phyloP scores from a whole-genome alignment of 164 flowering plant species.

The Macadamia tetraphylla region DNA sequence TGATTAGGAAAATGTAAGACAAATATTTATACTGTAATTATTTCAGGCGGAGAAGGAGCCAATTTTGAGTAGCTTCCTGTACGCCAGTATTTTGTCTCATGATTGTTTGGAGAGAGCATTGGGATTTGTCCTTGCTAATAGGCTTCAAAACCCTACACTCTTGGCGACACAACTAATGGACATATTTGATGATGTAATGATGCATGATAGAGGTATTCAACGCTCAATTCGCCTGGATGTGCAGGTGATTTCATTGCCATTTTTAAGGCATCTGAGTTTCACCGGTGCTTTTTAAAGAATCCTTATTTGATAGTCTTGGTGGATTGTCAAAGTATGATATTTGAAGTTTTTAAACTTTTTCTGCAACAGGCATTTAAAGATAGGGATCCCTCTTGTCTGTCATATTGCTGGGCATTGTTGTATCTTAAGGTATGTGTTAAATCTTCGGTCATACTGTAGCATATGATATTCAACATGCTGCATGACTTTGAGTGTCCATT shows the following conservation, averaged over 20 bases:
- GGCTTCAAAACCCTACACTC: constrained; percentile 70
- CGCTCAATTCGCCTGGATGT: constrained; percentile 71
- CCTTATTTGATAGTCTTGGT: neutral
- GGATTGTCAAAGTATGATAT: neutral
- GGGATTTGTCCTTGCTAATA: constrained; percentile 76
- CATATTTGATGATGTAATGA: constrained; percentile 55
- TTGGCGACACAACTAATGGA: constrained; percentile 77
- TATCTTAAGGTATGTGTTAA: constrained; percentile 58
- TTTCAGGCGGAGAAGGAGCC: constrained; percentile 90
- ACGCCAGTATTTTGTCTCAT: constrained; percentile 77
- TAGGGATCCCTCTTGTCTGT: constrained; percentile 81
- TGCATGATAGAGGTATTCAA: constrained; percentile 56
- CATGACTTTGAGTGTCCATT: neutral
- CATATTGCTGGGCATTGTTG: constrained; percentile 64
- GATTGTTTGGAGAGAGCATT: constrained; percentile 70
- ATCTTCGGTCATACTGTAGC: neutral
- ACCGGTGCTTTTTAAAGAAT: constrained; percentile 4
- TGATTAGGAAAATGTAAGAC: too few relatives aligned
- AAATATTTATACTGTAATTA: neutral
- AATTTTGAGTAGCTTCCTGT: constrained; percentile 74
- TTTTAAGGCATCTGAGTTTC: constrained; percentile 11
- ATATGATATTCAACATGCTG: neutral
- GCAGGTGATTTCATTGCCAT: constrained; percentile 42
- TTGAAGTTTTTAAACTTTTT: constrained; percentile 3
- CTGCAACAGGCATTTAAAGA: constrained; percentile 72